Conservation (phyloP, 2,329 filamentous ascomycete genomes). For the Rugonectria rugulosa region DNA sequence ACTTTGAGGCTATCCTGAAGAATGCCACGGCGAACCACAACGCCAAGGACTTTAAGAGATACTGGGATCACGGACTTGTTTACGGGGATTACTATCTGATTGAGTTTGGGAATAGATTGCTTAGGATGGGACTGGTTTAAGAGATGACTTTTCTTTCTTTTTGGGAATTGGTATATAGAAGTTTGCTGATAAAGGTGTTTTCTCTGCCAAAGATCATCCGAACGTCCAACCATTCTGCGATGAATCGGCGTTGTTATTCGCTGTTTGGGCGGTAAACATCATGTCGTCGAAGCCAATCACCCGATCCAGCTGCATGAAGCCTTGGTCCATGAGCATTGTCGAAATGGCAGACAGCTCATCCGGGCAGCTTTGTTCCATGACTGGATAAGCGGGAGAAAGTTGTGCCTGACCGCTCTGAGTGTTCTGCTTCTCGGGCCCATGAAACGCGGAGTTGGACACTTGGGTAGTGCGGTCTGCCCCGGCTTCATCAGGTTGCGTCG, state of each 20-base stretch:
- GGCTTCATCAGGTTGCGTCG: no score
- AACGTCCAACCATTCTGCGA: not conserved
- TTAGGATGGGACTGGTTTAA: constrained; percentile 19
- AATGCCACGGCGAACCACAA: constrained; percentile 45
- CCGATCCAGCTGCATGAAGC: constrained; percentile 19
- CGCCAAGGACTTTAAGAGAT: constrained; percentile 35
- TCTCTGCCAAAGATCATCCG: not conserved
- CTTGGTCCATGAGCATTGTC: constrained; percentile 6
- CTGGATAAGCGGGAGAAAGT: not conserved
- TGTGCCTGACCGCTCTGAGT: not conserved
- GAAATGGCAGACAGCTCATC: constrained; percentile 16
- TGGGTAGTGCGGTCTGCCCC: no score
- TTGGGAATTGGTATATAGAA: no score
- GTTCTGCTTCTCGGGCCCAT: no score
- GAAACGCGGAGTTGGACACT: no score
- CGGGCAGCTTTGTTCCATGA: not conserved
- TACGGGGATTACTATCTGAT: constrained; percentile 59
- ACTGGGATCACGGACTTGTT: constrained; percentile 51
- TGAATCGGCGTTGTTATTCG: not conserved
- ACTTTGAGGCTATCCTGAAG: constrained; percentile 40
- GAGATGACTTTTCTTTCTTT: no score
- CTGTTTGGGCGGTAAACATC: not conserved
- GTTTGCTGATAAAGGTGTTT: no score
- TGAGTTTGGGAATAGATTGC: constrained; percentile 30
- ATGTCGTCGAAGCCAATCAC: constrained; percentile 18